Evolutionary conservation across 2,329 filamentous ascomycete species (phyloP), one percentile per base, ranked within the genome.

Genomic region (Lecanoromycetidae sp.): DNA sequence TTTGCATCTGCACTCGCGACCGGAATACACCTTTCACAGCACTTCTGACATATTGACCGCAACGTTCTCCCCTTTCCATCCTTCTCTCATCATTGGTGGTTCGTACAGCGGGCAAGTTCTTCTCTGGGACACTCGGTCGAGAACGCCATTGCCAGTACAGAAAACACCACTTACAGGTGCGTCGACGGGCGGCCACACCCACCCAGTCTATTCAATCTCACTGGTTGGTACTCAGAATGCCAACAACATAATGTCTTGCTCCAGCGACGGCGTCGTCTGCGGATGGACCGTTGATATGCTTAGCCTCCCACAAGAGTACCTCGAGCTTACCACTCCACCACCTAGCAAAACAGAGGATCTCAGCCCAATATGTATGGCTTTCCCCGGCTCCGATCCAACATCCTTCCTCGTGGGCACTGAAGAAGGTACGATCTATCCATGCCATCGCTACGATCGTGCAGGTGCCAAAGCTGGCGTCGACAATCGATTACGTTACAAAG

Each of bases 241-340:
- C 50, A 94, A 95, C 69, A 98, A 96, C 64, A 94, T 98, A 61
- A 84, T 98, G 57, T 95, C 88, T 27, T 90, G 87, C 62, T 95
- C 87, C 1, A 98, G 91, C 0, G 91, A 98, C 60, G 91, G 91
- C 46, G 87, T 94, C 8, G 87, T 96, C 34, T 98, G 91, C 64
- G 86, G 88, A 39, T 98, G 91, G 91, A 88, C 85, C 46, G 87
- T 95, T 54, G 93, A 98, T 63, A 96, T 98, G 79, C 84, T 98
- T 51, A 87, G 90, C 1, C 87, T 95, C 64, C 91, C 91, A 0
- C 90, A 96, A 65, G 91, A 98, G 68, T 82, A 87, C 46, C 77
- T 98, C 34, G 87, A 94, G 58, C 74, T 98, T 10, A 82, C 81
- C 50, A 85, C 87, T 2, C 90, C 90, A 3, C 80, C 81, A 13